phyloP scores from a whole-genome alignment of 148 eudicot species.

The Diospyros lotus region DNA sequence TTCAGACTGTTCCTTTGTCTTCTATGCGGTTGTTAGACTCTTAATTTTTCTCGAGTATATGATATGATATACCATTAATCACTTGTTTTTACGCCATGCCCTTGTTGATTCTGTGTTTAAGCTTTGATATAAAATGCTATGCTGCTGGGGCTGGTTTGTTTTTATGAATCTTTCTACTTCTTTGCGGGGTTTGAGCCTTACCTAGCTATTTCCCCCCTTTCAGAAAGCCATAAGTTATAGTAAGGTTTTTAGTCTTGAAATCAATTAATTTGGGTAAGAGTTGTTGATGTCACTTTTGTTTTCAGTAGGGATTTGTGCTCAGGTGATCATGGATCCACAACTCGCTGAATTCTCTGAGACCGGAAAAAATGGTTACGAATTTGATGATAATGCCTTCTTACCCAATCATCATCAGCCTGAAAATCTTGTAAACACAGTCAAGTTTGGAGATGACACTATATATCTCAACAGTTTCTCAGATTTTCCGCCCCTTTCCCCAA shows the following conservation, averaged over 20 bases:
- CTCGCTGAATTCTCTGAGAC: conserved; percentile 4
- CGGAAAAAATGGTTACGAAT: conserved; percentile 11
- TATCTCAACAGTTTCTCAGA: conserved; percentile 21
- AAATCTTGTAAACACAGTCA: conserved; percentile 8
- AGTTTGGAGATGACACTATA: conserved; percentile 11
- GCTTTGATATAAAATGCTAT: too few species aligned
- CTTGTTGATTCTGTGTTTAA: neutral
- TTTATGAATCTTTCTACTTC: neutral
- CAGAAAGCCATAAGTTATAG: neutral
- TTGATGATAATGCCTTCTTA: conserved; percentile 14
- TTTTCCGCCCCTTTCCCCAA: conserved; percentile 11
- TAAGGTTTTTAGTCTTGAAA: neutral
- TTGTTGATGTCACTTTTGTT: neutral
- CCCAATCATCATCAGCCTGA: conserved; percentile 18
- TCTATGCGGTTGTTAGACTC: neutral
- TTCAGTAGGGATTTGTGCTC: neutral
- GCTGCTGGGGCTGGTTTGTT: neutral
- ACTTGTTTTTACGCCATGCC: neutral
- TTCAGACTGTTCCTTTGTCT: neutral
- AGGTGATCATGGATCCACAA: conserved; percentile 14
- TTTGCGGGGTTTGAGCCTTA: neutral
- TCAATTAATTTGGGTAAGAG: neutral
- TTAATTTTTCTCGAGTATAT: neutral
- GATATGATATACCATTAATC: neutral
- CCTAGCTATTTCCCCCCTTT: too few species aligned